These are phyloP conservation scores for Bryoglossum gracile DNA, from an alignment of 495 filamentous ascomycete species.

Conservation along the genomic window DNA sequence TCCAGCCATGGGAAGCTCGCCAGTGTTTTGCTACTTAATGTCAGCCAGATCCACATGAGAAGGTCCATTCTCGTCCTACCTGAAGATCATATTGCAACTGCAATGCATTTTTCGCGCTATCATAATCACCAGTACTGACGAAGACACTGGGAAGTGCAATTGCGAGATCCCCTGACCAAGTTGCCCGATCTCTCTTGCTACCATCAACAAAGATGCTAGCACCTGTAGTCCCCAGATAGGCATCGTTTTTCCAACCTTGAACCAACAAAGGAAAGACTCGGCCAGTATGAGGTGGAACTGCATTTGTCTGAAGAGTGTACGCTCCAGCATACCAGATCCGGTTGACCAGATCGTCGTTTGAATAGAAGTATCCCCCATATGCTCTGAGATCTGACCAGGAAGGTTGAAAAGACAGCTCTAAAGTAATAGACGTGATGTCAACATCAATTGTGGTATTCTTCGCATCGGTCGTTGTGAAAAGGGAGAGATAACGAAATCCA, in stretches of 20 bases:
- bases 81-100: slow-evolving; percentile 47
- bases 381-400: slow-evolving; percentile 32
- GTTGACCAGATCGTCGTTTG: slow-evolving; percentile 50
- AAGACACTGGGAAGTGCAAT: slow-evolving; percentile 46
- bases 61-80: neutral
- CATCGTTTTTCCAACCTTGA: slow-evolving; percentile 24
- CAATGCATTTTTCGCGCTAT: slow-evolving; percentile 53
- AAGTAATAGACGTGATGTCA: slow-evolving; percentile 32
- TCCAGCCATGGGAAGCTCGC: slow-evolving; percentile 1
- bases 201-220: slow-evolving; percentile 39
- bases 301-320: slow-evolving; percentile 52
- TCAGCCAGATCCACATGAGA: neutral
- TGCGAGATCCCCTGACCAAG: slow-evolving; percentile 55
- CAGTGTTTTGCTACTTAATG: neutral
- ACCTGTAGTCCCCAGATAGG: slow-evolving; percentile 38
- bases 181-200: slow-evolving; percentile 47
- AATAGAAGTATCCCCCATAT: slow-evolving; percentile 55
- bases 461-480: neutral
- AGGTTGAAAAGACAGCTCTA: slow-evolving; percentile 50
- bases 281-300: slow-evolving; percentile 44
- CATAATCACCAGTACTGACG: slow-evolving; percentile 50
- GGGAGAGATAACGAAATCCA: slow-evolving; percentile 4
- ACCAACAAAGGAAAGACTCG: slow-evolving; percentile 41
- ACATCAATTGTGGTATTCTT: slow-evolving; percentile 13
- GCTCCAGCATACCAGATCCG: slow-evolving; percentile 55